Evolutionary conservation across 768 basidiomycete species (phyloP), one percentile per base, ranked within the genome.

Genomic region (Phylloporus sp.): DNA sequence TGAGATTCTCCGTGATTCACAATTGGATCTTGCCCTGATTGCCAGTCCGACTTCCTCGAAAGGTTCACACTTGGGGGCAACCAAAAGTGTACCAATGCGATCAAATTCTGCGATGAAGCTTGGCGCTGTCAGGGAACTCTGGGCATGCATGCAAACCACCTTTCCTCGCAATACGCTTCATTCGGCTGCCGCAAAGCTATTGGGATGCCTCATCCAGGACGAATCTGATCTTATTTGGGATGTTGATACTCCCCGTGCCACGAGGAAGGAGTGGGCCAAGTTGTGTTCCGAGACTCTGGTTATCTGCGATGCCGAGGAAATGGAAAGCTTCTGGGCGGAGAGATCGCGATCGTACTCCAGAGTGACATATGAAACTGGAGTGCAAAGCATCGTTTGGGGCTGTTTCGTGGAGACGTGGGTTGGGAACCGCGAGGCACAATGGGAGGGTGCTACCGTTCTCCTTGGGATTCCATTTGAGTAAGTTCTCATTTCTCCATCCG

Each of bases 381-480:
- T 77, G 35, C 74, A 75, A n/a, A 70, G 71, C 23, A 50, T 68
- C 0, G 75, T 86, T 7, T 91, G 88, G 88, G 67, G 71, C 26
- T 67, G 67, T 22, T 83, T 82, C 57, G 70, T 76, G 20, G 73
- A 80, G 49, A 72, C 72, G 18, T 91, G 88, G 86, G 70, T 64
- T 47, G 69, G 71, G 13, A 72, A 75, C 44, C 58, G 57, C 3
- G 71, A 73, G 15, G 73, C 72, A 1, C 68, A 64, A 18, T 88
- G 81, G 82, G 80, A 84, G 53, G 75, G 77, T 13, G 76, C 76
- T 18, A 66, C 77, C 15, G 62, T 78, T 20, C 64, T 80, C 16
- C 72, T 88, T 22, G 75, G 75, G 26, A 72, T 81, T 45, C 88
- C 88, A 6, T 91, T 89, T 58, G 69, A 72, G 83, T 82, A 62